Evolutionary conservation across 1,284 basidiomycete species (phyloP).

Genomic region (Phellopilus nigrolimitatus): DNA sequence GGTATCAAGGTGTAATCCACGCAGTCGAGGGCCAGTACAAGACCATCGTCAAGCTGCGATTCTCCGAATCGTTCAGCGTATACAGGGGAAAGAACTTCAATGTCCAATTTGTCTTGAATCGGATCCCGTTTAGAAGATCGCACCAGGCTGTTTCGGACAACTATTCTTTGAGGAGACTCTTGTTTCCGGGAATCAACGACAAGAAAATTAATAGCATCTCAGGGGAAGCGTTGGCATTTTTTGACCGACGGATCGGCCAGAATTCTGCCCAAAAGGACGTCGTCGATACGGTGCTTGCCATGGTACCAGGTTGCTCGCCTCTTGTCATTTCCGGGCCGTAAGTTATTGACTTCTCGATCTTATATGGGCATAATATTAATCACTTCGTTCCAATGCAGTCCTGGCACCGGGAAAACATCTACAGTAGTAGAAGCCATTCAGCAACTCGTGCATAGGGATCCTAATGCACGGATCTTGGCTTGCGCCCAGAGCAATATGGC

Average conservation of each 20-base stretch:
- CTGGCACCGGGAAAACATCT: constrained; percentile 51
- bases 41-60: background rate
- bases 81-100: background rate
- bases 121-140: background rate
- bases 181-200: background rate
- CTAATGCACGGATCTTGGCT: constrained; percentile 31
- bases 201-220: background rate
- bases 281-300: background rate
- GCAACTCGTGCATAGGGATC: constrained; percentile 34
- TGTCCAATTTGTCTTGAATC: background rate
- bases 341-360: constrained; percentile 23
- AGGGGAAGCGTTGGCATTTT: background rate
- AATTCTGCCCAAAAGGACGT: background rate
- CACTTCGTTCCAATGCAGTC: constrained; percentile 30
- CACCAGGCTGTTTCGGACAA: background rate
- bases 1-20: constrained; percentile 2
- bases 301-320: constrained; percentile 37
- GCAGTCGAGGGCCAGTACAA: background rate
- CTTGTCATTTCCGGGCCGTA: constrained; percentile 56
- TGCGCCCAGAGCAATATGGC: constrained; percentile 57
- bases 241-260: background rate
- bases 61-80: background rate
- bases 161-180: background rate
- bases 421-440: constrained; percentile 47
- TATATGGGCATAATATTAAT: constrained; percentile 1